phyloP scores from a whole-genome alignment of 2,329 filamentous ascomycete species.

The Colletotrichum gigasporum region DNA sequence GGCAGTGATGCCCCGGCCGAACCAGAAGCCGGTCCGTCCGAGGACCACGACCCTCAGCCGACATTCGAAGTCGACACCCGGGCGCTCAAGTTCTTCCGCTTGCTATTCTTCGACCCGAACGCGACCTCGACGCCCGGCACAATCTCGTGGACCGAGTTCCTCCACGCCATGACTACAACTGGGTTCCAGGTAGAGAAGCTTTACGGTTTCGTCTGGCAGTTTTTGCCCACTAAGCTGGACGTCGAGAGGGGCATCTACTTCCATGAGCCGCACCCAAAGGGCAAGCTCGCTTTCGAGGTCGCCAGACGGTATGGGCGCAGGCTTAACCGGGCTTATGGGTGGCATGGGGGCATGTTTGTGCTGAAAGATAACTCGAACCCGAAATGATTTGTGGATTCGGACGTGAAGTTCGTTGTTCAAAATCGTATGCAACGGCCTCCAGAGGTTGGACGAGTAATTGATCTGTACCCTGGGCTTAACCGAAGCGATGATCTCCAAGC shows the following conservation, averaged over 20 bases:
- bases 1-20: neutral
- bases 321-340: constrained; percentile 60
- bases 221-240: constrained; percentile 53
- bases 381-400: too few relatives aligned
- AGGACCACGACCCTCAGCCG: constrained; percentile 8
- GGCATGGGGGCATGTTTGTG: constrained; percentile 56
- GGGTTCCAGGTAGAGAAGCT: constrained; percentile 66
- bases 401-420: too few relatives aligned
- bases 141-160: constrained; percentile 61
- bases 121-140: constrained; percentile 53
- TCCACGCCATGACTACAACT: constrained; percentile 58
- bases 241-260: constrained; percentile 63
- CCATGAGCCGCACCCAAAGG: constrained; percentile 66
- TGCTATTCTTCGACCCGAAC: constrained; percentile 52
- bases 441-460: too few relatives aligned
- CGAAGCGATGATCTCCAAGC: too few relatives aligned
- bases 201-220: constrained; percentile 70
- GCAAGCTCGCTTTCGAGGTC: constrained; percentile 58
- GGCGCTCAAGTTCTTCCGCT: constrained; percentile 45
- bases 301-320: constrained; percentile 59
- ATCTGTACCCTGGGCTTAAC: too few relatives aligned
- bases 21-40: neutral
- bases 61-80: constrained; percentile 43
- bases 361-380: too few relatives aligned
- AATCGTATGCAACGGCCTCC: too few relatives aligned